These are phyloP conservation scores for Phytophthora nicotianae DNA, from an alignment of 352 stramenopile genomes.

Conservation along the genomic window DNA sequence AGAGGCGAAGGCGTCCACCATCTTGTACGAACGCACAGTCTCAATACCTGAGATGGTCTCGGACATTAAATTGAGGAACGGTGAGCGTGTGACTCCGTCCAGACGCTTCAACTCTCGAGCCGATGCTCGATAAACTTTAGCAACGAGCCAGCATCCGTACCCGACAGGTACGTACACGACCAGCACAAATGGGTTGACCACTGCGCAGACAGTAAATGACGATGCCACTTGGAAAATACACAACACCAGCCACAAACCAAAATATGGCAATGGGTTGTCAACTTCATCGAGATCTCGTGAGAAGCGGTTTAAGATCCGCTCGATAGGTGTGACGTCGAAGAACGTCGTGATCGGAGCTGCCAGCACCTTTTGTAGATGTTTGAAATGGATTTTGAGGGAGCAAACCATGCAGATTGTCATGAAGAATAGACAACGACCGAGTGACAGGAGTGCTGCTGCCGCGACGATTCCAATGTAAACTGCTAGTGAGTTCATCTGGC, in stretches of 20 bases:
- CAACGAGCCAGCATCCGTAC: conserved; percentile 25
- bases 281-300: conserved; percentile 68
- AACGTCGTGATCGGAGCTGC: conserved; percentile 61
- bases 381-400: conserved; percentile 47
- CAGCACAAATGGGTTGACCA: conserved; percentile 52
- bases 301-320: conserved; percentile 71
- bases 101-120: conserved; percentile 93
- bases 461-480: conserved; percentile 51
- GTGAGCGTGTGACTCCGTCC: conserved; percentile 89
- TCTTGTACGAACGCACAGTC: conserved; percentile 88
- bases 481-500: conserved; percentile 37
- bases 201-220: conserved; percentile 51
- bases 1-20: conserved; percentile 38
- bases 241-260: conserved; percentile 49
- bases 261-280: conserved; percentile 62
- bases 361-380: conserved; percentile 55
- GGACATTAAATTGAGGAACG: conserved; percentile 93
- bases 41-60: conserved; percentile 93
- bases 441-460: conserved; percentile 34
- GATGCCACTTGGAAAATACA: conserved; percentile 51
- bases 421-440: conserved; percentile 50
- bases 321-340: conserved; percentile 72
- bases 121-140: conserved; percentile 86
- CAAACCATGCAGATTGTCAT: conserved; percentile 57
- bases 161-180: conserved; percentile 54